Evolutionary conservation across 371 early-diverging fungal species (phyloP), one percentile per base, ranked within the genome.

Genomic region (Mucor plumbeus): DNA sequence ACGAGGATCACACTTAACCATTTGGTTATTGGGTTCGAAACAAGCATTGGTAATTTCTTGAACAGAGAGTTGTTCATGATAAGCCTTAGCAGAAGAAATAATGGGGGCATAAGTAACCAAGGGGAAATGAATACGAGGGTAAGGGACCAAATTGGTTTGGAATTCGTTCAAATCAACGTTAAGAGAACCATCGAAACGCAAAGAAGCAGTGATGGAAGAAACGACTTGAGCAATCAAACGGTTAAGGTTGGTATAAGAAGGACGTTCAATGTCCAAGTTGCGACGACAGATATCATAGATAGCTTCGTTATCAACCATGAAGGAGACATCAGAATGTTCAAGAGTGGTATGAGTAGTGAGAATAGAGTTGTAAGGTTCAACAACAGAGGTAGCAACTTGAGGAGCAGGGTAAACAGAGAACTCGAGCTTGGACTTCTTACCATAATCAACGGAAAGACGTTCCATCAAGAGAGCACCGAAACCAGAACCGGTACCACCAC

Each of bases 281-380:
- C 94, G 91, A 73, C 93, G 91, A 91, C 99, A 98, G 83, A 99
- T 99, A 78, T 98, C 97, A 84, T 99, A 99, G 88, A 96, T 86
- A 80, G 98, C 98, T 87, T 99, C 98, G 87, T 99, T 99, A 85
- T 99, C 99, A 57, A 99, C 98, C 94, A 99, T 94, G 88, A 99
- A 99, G 64, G 99, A 93, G 85, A 98, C 97, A 87, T 99, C 97
- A 54, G 96, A 93, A 90, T 99, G 97, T 86, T 99, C 99, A 19
- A 99, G 85, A 60, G 99, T 98, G 83, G 97, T 96, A 88, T 97
- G 99, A 61, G 99, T 98, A 75, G 99, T 98, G 86, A 99, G 85
- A 80, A 99, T 96, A 63, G 98, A 97, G 93, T 99, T 97, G 90
- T 96, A 96, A 57, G 97, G 96, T 88, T 99, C 99, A 65, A 98